Evolutionary conservation across 805 yeast genomes (phyloP).

Genomic region (Kluyveromyces aestuarii): DNA sequence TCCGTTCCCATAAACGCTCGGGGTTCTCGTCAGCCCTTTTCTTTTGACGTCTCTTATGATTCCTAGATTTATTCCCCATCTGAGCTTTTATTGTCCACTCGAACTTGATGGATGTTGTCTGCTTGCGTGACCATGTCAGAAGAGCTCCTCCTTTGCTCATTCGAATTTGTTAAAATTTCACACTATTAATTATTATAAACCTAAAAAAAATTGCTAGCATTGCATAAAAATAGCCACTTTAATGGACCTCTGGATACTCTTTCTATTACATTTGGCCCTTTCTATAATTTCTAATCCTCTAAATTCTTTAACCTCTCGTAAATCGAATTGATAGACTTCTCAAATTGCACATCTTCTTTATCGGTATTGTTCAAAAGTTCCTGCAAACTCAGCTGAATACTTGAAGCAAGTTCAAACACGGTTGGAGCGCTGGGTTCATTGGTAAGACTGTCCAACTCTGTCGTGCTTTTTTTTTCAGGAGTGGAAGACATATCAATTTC

Average conservation of each 20-base stretch:
- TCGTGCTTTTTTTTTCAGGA: too few relatives aligned
- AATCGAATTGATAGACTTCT: constrained; percentile 10
- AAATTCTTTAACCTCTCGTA: constrained; percentile 15
- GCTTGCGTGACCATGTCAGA: too few relatives aligned
- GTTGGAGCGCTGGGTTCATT: constrained; percentile 10
- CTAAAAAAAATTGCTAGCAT: not conserved
- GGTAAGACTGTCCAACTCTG: not conserved
- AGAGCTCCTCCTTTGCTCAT: not conserved
- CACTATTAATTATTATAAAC: not conserved
- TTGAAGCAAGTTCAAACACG: constrained; percentile 22
- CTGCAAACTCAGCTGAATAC: constrained; percentile 18
- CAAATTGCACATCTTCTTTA: constrained; percentile 16
- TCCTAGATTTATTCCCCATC: constrained; percentile 4
- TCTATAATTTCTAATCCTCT: constrained; percentile 2
- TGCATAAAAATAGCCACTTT: not conserved
- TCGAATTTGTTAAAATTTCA: not conserved
- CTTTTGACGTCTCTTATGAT: constrained; percentile 2
- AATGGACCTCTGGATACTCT: not conserved
- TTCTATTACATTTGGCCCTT: not conserved
- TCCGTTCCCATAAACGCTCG: not conserved
- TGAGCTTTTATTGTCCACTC: not conserved
- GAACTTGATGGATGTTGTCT: too few relatives aligned
- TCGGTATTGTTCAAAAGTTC: constrained; percentile 12
- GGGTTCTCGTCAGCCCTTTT: not conserved
- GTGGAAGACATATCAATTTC: not conserved